Evolutionary conservation across 1,284 basidiomycete genomes (phyloP).

Genomic region (Dichomitus squalens): DNA sequence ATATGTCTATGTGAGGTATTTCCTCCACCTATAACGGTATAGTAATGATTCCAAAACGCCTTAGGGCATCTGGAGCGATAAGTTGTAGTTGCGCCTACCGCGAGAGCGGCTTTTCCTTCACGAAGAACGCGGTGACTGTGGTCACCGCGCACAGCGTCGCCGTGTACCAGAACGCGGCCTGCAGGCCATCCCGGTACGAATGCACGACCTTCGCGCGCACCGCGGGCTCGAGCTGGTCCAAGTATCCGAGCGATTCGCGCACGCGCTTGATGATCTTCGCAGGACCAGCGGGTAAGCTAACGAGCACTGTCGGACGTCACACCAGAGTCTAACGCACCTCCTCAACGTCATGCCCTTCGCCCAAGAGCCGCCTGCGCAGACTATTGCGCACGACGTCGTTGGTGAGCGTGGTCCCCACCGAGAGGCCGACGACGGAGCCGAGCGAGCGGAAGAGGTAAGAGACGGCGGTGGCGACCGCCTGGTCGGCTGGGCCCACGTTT

Average conservation of each 20-base stretch:
- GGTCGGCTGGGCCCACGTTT: slow-evolving; percentile 60
- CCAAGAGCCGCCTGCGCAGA: slow-evolving; percentile 44
- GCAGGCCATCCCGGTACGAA: slow-evolving; percentile 54
- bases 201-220: slow-evolving; percentile 45
- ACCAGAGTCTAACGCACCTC: slow-evolving; percentile 40
- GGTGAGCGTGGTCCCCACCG: slow-evolving; percentile 54
- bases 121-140: slow-evolving; percentile 48
- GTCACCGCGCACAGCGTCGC: slow-evolving; percentile 42
- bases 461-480: slow-evolving; percentile 66
- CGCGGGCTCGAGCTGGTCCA: slow-evolving; percentile 49
- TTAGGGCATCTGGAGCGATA: background rate
- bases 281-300: too few species aligned
- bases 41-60: background rate
- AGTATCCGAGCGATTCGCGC: slow-evolving; percentile 55
- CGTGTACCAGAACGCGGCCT: slow-evolving; percentile 49
- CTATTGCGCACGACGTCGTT: slow-evolving; percentile 50
- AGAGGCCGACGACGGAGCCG: slow-evolving; percentile 59
- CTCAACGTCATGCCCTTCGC: slow-evolving; percentile 41
- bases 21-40: background rate
- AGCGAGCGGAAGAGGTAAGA: slow-evolving; percentile 68
- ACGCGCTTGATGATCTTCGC: slow-evolving; percentile 54
- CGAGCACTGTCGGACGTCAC: too few species aligned
- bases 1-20: background rate
- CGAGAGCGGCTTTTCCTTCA: slow-evolving; percentile 50
- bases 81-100: background rate